Base-by-base conservation (phyloP, 352 stramenopile genomes). In the Pythium periplocum region DNA sequence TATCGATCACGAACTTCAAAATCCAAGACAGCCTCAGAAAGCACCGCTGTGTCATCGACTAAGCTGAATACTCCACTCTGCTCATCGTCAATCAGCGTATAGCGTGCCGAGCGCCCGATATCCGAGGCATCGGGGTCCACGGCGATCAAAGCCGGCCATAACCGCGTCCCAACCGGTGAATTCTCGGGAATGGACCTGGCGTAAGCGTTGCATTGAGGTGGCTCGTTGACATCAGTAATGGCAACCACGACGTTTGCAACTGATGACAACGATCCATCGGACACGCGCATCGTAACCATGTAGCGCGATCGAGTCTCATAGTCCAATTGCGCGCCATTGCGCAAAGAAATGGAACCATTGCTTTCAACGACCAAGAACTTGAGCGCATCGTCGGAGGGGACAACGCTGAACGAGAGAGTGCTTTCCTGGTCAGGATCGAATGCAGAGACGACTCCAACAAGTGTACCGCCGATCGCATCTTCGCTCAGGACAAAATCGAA, bases 141-240 rank as follows among this genome's bases (percentile, higher is more conserved):
- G 6, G 59, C 64, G 3, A 26, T 9, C 1, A 71, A 34, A 2
- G 4, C 0, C 0, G 55, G 32, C 6, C 17, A 3, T 2, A 61
- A n/a, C 1, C 10, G 2, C 1, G 54, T 59, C 2, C 64, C 64
- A 4, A 67, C 52, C 0, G 53, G 7, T 3, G 59, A 39, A 33
- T 71, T 68, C 12, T 71, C 64, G 32, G 10, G 4, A 4, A 71
- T 53, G 31, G 38, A 53, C 6, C 45, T 36, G 11, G 40, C 37
- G 9, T 45, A 11, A 4, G 37, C 30, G 17, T 33, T 6, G 38
- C 64, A 71, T 4, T 45, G 17, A 30, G 64, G 64, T 36, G 64
- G 43, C 53, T 71, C 64, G 33, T 71, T 71, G 26, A 68, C 50
- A 41, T 71, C 64, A 31, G 59, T 41, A 7, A 68, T 37, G 6